phyloP scores from a whole-genome alignment of 2,329 filamentous ascomycete genomes.

The Dendrostoma leiphaemia region DNA sequence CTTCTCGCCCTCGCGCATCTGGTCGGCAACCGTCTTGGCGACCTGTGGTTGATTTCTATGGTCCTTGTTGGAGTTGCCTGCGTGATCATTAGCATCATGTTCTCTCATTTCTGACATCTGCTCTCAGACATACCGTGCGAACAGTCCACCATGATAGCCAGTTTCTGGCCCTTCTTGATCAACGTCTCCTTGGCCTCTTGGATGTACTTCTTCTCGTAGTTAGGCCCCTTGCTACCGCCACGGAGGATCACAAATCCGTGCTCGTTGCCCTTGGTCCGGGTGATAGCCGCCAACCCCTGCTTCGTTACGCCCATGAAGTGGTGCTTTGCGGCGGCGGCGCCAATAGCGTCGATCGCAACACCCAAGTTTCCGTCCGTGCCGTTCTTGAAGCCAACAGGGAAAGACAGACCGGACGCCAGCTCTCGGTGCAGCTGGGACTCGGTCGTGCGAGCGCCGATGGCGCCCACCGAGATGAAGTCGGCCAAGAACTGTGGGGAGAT shows the following conservation, averaged over 20 bases:
- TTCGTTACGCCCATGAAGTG: slow-evolving; percentile 99
- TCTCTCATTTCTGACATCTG: background rate
- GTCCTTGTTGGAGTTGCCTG: slow-evolving; percentile 95
- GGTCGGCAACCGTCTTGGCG: slow-evolving; percentile 75
- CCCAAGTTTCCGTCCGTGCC: slow-evolving; percentile 90
- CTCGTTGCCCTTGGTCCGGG: slow-evolving; percentile 88
- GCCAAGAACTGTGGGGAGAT: slow-evolving; percentile 98
- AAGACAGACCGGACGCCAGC: slow-evolving; percentile 89
- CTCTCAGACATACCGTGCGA: slow-evolving; percentile 70
- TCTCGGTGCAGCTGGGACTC: slow-evolving; percentile 96
- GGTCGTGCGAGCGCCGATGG: slow-evolving; percentile 93
- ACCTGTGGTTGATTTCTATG: slow-evolving; percentile 97
- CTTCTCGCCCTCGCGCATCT: slow-evolving; percentile 82
- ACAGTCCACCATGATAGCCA: slow-evolving; percentile 97
- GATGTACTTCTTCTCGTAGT: slow-evolving; percentile 86
- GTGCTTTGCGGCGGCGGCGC: slow-evolving; percentile 78
- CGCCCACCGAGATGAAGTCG: slow-evolving; percentile 91
- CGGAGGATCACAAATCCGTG: slow-evolving; percentile 96
- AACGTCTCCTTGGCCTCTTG: slow-evolving; percentile 75
- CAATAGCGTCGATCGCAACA: slow-evolving; percentile 95
- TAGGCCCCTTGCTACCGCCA: slow-evolving; percentile 87
- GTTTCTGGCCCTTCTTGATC: slow-evolving; percentile 76
- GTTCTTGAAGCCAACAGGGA: slow-evolving; percentile 99
- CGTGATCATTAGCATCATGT: slow-evolving; percentile 12
- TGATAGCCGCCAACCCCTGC: slow-evolving; percentile 93